phyloP scores from a whole-genome alignment of 371 early-diverging fungal species.

The Mortierella sp. region DNA sequence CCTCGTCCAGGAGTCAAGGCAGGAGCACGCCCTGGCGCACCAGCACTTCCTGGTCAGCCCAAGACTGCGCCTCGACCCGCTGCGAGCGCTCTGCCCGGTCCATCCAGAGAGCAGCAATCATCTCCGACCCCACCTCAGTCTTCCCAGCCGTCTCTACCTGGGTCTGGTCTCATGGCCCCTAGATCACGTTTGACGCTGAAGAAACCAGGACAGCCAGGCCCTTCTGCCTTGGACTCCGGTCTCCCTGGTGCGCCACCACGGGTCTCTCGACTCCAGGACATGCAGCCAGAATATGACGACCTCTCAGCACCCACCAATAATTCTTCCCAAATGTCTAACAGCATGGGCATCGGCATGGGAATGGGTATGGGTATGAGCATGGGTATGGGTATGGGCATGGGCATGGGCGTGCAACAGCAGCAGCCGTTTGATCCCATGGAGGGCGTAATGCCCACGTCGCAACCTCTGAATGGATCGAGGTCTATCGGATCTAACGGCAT shows the following conservation, averaged over 20 bases:
- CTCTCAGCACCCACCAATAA: constrained; percentile 14
- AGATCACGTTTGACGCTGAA: constrained; percentile 25
- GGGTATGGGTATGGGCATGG: too few species aligned
- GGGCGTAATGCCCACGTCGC: constrained; percentile 56
- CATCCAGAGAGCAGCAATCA: constrained; percentile 32
- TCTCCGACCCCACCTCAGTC: constrained; percentile 34
- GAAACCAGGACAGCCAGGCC: constrained; percentile 35
- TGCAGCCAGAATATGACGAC: constrained; percentile 28
- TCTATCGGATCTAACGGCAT: constrained; percentile 11
- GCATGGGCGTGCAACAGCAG: constrained; percentile 34
- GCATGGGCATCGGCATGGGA: too few species aligned
- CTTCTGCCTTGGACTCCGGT: constrained; percentile 24
- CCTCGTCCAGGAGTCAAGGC: constrained; percentile 18
- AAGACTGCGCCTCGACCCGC: constrained; percentile 31
- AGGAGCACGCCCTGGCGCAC: constrained; percentile 33
- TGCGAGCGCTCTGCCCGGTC: constrained; percentile 18
- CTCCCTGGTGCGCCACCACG: constrained; percentile 32
- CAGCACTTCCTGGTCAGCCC: constrained; percentile 33
- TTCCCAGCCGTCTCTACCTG: constrained; percentile 30
- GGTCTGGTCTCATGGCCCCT: constrained; percentile 37
- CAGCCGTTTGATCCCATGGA: constrained; percentile 62
- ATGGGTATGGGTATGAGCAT: too few species aligned
- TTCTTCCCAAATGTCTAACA: constrained; percentile 14
- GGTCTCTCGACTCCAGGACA: constrained; percentile 32
- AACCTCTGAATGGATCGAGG: constrained; percentile 27